Base-by-base conservation (phyloP, 2,329 filamentous ascomycete genomes). In the Emergomyces orientalis region DNA sequence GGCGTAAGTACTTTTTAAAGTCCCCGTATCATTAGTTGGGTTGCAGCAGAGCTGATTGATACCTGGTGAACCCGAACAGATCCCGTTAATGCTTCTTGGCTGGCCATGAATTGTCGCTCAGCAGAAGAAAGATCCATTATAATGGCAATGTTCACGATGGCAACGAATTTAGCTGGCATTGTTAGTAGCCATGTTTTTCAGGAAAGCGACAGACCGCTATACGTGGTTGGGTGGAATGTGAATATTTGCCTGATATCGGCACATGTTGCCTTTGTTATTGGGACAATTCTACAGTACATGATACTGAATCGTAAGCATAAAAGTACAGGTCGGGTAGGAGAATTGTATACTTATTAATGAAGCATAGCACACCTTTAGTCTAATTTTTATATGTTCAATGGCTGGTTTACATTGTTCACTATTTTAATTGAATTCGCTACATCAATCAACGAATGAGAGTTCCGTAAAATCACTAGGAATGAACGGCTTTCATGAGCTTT, bases 1-100 rank as follows among this genome's bases (percentile, higher is more conserved):
- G 58, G 47, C 63, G 61, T 65, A 59, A 59, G 62, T 61, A 22
- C 30, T 22, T 55, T 37, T 11, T 9, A 55, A 13, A 8, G 6
- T n/a, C 52, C 52, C 25, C 14, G 25, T 22, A 32, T 52, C 6
- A 22, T 7, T n/a, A n/a, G n/a, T n/a, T 37, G 2, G 34, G 2
- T 4, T 34, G 47, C 25, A 19, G 47, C 25, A 37, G n/a, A 37
- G 19, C 5, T 11, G 30, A n/a, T 32, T n/a, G 30, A 32, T 55
- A 55, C 34, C 19, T 22, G 30, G 32, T 37, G 32, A 37, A 14
- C 52, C 3, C 8, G 19, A 43, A 43, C 34, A 58, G 34, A 58
- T 2, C 34, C 39, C 55, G 22, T 58, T 14, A 43, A 58, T 37
- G 39, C 32, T 27, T 58, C 39, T 9, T 58, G 55, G 34, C 19